Percentiles rank a stretch among this genome's conserved stretches.
These are phyloP conservation scores for Cucurbita maxima DNA, from an alignment of 306 rosid genomes.

Conservation along the genomic window DNA sequence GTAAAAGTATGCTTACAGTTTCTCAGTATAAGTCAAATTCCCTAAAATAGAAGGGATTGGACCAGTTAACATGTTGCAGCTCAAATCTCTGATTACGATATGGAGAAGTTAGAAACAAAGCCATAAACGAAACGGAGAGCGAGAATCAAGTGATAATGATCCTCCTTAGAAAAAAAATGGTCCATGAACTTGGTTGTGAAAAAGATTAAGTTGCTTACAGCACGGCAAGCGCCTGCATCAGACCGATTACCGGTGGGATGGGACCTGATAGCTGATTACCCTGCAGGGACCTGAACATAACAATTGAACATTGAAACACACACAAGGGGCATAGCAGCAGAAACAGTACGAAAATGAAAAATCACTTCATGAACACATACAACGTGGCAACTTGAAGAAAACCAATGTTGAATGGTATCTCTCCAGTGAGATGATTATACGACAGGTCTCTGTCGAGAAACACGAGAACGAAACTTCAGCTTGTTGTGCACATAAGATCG, in stretches of 20 bases:
- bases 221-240: slow-evolving; percentile 99
- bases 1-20: slow-evolving; percentile 40
- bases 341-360: background rate
- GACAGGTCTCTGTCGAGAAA: slow-evolving; percentile 54
- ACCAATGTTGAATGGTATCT: slow-evolving; percentile 80
- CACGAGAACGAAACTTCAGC: background rate
- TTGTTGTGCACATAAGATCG: background rate
- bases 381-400: slow-evolving; percentile 83
- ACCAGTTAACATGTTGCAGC: slow-evolving; percentile 70
- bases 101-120: background rate
- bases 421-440: slow-evolving; percentile 62
- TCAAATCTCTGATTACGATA: slow-evolving; percentile 55
- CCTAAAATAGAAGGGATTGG: slow-evolving; percentile 80
- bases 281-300: slow-evolving; percentile 59
- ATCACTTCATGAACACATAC: slow-evolving; percentile 24
- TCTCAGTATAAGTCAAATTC: slow-evolving; percentile 79
- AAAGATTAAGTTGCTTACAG: slow-evolving; percentile 42
- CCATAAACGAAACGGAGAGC: background rate
- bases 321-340: background rate
- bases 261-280: slow-evolving; percentile 74
- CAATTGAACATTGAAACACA: background rate
- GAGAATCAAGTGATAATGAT: background rate
- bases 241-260: slow-evolving; percentile 80
- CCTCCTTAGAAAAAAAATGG: background rate
- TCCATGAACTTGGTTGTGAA: background rate